phyloP scores from a whole-genome alignment of 139 green algal genomes.

The Pycnococcus provasolii region DNA sequence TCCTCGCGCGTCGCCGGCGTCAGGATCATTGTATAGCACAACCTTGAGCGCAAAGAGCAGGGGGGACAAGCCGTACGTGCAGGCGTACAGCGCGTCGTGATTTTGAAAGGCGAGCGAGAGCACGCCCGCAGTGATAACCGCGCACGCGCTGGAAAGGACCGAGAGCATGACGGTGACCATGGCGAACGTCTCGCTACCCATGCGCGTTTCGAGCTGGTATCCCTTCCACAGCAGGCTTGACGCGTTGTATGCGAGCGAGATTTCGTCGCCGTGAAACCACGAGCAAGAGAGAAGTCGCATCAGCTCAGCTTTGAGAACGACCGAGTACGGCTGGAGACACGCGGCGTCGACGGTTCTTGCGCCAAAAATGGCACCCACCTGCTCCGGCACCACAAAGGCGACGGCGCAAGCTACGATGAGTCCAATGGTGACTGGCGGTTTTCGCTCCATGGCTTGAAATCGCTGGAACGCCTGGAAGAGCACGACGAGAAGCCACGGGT shows the following conservation, averaged over 20 bases:
- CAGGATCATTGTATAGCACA: background rate
- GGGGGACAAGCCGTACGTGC: background rate
- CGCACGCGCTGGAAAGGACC: background rate
- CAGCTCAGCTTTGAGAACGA: too few species aligned
- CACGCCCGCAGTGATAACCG: background rate
- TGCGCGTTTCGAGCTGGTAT: background rate
- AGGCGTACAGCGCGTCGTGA: slow-evolving; percentile 1
- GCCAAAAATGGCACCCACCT: too few species aligned
- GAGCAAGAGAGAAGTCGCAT: background rate
- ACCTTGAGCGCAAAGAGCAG: slow-evolving; percentile 1
- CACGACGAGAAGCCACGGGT: too few species aligned
- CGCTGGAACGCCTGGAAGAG: too few species aligned
- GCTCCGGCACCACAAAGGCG: too few species aligned
- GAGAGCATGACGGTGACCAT: background rate
- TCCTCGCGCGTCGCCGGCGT: background rate
- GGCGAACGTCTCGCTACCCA: slow-evolving; percentile 3
- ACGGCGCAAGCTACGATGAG: too few species aligned
- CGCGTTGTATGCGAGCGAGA: slow-evolving; percentile 3
- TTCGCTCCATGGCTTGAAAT: too few species aligned
- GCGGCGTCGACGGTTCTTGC: too few species aligned
- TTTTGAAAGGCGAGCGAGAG: background rate
- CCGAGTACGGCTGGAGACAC: too few species aligned
- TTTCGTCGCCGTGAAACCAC: slow-evolving; percentile 1
- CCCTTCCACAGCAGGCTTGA: slow-evolving; percentile 3
- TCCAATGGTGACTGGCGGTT: too few species aligned